Percentiles rank a stretch among this genome's conserved stretches.
These are phyloP conservation scores for Ceratocystis ficicola DNA, from an alignment of 2,329 filamentous ascomycete genomes.

Conservation along the genomic window DNA sequence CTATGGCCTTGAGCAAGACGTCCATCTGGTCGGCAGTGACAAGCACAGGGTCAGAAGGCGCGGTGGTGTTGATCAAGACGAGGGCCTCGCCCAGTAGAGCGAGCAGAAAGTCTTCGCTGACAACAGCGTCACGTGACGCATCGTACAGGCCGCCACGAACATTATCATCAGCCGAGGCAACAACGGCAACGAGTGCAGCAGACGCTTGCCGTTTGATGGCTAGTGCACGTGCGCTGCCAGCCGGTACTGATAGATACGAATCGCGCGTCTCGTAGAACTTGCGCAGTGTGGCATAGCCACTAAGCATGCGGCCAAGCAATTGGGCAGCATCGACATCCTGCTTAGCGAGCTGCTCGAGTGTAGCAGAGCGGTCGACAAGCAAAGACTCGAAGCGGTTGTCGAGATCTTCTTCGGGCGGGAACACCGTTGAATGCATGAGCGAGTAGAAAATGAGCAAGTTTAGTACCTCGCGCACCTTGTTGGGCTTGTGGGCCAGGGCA, in stretches of 20 bases:
- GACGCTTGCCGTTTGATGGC: slow-evolving; percentile 57
- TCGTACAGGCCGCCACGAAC: slow-evolving; percentile 88
- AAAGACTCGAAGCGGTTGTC: slow-evolving; percentile 60
- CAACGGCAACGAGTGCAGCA: slow-evolving; percentile 64
- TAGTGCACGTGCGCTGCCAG: slow-evolving; percentile 39
- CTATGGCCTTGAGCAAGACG: slow-evolving; percentile 60
- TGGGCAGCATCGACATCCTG: slow-evolving; percentile 71
- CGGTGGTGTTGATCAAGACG: slow-evolving; percentile 49
- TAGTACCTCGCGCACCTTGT: slow-evolving; percentile 73
- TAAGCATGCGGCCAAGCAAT: slow-evolving; percentile 72
- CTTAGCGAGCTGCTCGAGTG: slow-evolving; percentile 58
- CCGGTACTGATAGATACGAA: slow-evolving; percentile 27
- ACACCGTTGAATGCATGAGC: slow-evolving; percentile 70
- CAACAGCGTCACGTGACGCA: slow-evolving; percentile 63
- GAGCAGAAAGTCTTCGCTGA: slow-evolving; percentile 77
- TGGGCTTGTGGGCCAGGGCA: slow-evolving; percentile 64
- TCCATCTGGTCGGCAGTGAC: slow-evolving; percentile 63
- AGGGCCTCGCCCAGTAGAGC: slow-evolving; percentile 73
- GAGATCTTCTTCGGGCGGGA: slow-evolving; percentile 57
- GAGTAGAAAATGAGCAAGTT: slow-evolving; percentile 80
- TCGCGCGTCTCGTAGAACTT: slow-evolving; percentile 87
- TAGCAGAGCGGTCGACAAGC: slow-evolving; percentile 57
- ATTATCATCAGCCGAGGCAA: slow-evolving; percentile 75
- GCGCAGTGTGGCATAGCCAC: slow-evolving; percentile 82
- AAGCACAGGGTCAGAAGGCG: slow-evolving; percentile 29